phyloP scores from a whole-genome alignment of 805 yeast genomes.

The Candida xyloterini region DNA sequence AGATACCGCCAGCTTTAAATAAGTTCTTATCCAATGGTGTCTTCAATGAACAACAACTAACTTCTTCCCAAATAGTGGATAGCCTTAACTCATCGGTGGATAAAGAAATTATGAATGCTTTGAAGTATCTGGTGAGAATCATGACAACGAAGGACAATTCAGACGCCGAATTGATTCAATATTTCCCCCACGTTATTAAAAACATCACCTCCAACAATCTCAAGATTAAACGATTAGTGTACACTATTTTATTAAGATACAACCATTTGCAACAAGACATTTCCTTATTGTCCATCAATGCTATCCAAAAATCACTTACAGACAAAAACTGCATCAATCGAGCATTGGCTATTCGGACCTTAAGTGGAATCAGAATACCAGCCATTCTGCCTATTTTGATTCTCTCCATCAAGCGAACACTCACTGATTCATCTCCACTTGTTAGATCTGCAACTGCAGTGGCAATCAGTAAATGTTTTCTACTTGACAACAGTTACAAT shows the following conservation, averaged over 20 bases:
- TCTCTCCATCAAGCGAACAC: conserved; percentile 66
- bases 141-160: conserved; percentile 31
- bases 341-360: conserved; percentile 70
- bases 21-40: conserved; percentile 24
- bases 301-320: conserved; percentile 78
- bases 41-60: conserved; percentile 28
- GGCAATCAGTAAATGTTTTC: conserved; percentile 60
- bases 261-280: conserved; percentile 85
- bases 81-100: conserved; percentile 68
- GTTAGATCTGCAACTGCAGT: conserved; percentile 81
- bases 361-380: conserved; percentile 79
- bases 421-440: conserved; percentile 66
- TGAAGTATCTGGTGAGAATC: conserved; percentile 51
- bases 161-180: conserved; percentile 42
- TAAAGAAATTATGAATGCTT: conserved; percentile 57
- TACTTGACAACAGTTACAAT: conserved; percentile 31
- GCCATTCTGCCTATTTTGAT: conserved; percentile 78
- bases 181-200: conserved; percentile 85
- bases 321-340: conserved; percentile 70
- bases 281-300: conserved; percentile 85
- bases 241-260: conserved; percentile 67
- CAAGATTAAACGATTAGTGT: conserved; percentile 71
- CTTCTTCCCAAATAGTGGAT: conserved; percentile 63
- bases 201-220: conserved; percentile 68
- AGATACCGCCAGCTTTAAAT: conserved; percentile 19